Conservation (phyloP, 2,329 filamentous ascomycete species). For the Macroventuria anomochaeta region DNA sequence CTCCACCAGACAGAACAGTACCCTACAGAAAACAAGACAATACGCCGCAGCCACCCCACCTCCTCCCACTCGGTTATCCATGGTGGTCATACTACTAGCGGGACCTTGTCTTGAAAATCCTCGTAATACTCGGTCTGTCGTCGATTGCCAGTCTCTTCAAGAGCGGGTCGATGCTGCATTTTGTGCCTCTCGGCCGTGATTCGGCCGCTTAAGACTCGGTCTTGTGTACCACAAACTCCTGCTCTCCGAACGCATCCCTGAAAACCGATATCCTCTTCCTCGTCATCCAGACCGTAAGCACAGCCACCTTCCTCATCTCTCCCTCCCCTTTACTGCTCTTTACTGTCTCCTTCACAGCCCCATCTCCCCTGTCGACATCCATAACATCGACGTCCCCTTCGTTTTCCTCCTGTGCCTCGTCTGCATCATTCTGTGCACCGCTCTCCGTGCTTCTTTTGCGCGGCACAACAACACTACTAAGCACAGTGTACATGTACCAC, state of each 20-base stretch:
- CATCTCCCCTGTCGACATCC: not conserved
- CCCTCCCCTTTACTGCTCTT: not conserved
- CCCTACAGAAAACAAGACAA: too few relatives aligned
- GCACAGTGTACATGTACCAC: conserved; percentile 30
- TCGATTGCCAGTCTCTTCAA: too few relatives aligned
- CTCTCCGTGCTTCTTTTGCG: not conserved
- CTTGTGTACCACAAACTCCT: not conserved
- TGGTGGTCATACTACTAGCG: too few relatives aligned
- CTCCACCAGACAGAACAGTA: too few relatives aligned
- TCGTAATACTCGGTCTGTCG: too few relatives aligned
- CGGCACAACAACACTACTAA: conserved; percentile 21
- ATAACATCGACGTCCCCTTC: not conserved
- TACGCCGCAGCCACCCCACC: too few relatives aligned
- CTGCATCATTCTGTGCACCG: not conserved
- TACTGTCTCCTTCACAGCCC: not conserved
- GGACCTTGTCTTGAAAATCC: too few relatives aligned
- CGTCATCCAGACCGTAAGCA: conserved; percentile 33
- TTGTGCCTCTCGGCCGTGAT: not conserved
- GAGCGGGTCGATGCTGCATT: not conserved
- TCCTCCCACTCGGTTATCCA: too few relatives aligned
- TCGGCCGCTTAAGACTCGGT: not conserved
- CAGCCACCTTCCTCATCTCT: conserved; percentile 20
- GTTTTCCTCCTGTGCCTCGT: not conserved
- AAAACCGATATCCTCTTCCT: conserved; percentile 24
- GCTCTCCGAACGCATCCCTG: conserved; percentile 27